These are phyloP conservation scores for Cutaneotrichosporon cutaneum DNA, from an alignment of 1,284 basidiomycete species.

Conservation along the genomic window DNA sequence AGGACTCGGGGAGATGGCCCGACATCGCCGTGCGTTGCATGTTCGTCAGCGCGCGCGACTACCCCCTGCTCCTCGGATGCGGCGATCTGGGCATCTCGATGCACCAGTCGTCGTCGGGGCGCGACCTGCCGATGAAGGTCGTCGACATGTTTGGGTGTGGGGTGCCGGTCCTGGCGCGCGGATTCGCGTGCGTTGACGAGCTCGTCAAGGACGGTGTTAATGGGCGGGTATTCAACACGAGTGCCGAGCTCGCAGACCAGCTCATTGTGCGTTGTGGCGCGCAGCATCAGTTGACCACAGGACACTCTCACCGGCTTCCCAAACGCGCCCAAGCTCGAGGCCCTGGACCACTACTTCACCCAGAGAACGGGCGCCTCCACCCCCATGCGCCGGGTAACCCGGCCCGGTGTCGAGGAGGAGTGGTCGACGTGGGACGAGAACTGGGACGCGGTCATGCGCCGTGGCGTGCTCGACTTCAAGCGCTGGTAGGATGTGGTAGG, in stretches of 20 bases:
- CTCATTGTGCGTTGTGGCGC: conserved; percentile 61
- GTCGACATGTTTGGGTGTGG: conserved; percentile 99
- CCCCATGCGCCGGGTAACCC: conserved; percentile 23
- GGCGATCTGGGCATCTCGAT: conserved; percentile 90
- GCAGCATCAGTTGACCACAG: conserved; percentile 51
- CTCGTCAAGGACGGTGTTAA: conserved; percentile 81
- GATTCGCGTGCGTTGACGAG: conserved; percentile 83
- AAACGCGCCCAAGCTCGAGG: conserved; percentile 56
- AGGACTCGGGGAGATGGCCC: conserved; percentile 64
- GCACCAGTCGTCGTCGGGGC: conserved; percentile 82
- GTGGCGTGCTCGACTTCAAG: conserved; percentile 24
- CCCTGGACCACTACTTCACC: conserved; percentile 54
- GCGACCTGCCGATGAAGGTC: conserved; percentile 98
- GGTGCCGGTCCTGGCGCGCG: conserved; percentile 85
- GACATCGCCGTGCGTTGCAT: conserved; percentile 79
- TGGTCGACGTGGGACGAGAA: conserved; percentile 82
- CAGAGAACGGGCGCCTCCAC: not conserved
- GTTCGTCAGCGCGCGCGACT: conserved; percentile 86
- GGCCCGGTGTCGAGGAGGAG: conserved; percentile 36
- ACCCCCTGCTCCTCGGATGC: conserved; percentile 79
- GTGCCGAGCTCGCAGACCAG: conserved; percentile 68
- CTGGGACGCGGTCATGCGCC: conserved; percentile 65
- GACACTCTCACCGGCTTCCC: conserved; percentile 65
- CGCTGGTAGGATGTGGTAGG: not conserved
- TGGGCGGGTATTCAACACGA: conserved; percentile 74